phyloP scores from a whole-genome alignment of 1,284 basidiomycete genomes.

The Malassezia pachydermatis region DNA sequence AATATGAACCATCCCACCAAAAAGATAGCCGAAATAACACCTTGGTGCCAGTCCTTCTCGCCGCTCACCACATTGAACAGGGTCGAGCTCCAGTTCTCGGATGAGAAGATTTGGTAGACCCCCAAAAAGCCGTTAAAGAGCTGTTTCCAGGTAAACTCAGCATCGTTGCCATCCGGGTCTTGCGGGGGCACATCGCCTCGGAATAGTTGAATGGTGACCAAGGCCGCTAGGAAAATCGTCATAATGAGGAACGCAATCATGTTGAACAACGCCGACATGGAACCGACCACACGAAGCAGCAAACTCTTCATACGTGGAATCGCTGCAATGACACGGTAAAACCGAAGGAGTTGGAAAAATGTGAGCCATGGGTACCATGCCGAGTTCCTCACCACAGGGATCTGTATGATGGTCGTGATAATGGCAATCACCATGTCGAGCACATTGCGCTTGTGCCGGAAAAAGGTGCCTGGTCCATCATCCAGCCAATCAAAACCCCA shows the following conservation, averaged over 20 bases:
- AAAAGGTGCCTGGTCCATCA: constrained; percentile 74
- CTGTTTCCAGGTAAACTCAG: constrained; percentile 72
- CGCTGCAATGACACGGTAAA: constrained; percentile 84
- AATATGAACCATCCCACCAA: constrained; percentile 80
- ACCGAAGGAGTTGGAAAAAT: constrained; percentile 73
- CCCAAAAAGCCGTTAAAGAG: constrained; percentile 79
- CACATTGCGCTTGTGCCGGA: constrained; percentile 60
- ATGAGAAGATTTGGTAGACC: constrained; percentile 83
- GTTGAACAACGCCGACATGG: constrained; percentile 80
- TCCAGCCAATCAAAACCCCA: constrained; percentile 57
- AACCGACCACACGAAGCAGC: constrained; percentile 67
- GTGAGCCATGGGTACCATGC: constrained; percentile 78
- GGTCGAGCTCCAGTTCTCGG: constrained; percentile 84
- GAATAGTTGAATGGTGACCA: constrained; percentile 62
- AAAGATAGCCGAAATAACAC: constrained; percentile 65
- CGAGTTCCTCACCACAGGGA: constrained; percentile 62
- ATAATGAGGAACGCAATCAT: constrained; percentile 86
- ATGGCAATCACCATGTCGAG: constrained; percentile 75
- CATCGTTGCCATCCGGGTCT: constrained; percentile 34
- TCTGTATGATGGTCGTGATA: constrained; percentile 69
- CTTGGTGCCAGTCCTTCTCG: constrained; percentile 62
- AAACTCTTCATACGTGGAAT: constrained; percentile 63
- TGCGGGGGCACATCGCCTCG: constrained; percentile 64
- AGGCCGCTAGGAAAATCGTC: constrained; percentile 74
- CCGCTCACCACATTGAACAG: constrained; percentile 63